A percentile compares a stretch with the other conserved stretches of the same genome.
Evolutionary conservation across 148 eudicot genomes (phyloP).

Genomic region (Polygonum maritimum): DNA sequence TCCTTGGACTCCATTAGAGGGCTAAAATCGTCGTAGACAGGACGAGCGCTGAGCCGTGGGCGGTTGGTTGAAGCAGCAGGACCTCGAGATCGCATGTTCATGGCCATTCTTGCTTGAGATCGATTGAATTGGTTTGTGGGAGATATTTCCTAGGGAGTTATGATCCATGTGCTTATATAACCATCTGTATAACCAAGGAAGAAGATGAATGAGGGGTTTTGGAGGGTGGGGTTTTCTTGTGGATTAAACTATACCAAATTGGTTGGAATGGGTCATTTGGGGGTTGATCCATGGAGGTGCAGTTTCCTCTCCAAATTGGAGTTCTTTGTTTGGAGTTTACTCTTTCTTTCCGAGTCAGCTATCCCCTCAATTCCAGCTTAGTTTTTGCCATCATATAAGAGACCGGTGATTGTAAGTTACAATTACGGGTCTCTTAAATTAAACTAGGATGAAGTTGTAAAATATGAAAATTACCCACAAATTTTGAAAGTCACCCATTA

Average conservation of each 20-base stretch:
- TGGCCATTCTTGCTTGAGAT: background rate
- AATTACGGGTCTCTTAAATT: too few species aligned
- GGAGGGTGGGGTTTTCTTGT: constrained; percentile 5
- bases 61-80: background rate
- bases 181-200: background rate
- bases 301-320: background rate
- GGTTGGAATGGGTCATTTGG: background rate
- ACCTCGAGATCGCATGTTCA: background rate
- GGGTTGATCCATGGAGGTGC: background rate
- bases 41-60: background rate
- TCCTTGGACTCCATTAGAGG: constrained; percentile 47
- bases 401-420: too few species aligned
- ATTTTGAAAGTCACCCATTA: too few species aligned
- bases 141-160: background rate
- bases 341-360: background rate
- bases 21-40: constrained; percentile 43
- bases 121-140: background rate
- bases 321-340: constrained; percentile 6
- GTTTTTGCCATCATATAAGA: too few species aligned
- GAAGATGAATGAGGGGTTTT: background rate
- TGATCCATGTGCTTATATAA: background rate
- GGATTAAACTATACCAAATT: constrained; percentile 9
- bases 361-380: too few species aligned
- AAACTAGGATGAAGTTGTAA: too few species aligned
- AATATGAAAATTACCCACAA: too few species aligned